These are phyloP conservation scores for Rutidosis leptorrhynchoides DNA, from an alignment of 129 eudicot genomes.

Conservation along the genomic window DNA sequence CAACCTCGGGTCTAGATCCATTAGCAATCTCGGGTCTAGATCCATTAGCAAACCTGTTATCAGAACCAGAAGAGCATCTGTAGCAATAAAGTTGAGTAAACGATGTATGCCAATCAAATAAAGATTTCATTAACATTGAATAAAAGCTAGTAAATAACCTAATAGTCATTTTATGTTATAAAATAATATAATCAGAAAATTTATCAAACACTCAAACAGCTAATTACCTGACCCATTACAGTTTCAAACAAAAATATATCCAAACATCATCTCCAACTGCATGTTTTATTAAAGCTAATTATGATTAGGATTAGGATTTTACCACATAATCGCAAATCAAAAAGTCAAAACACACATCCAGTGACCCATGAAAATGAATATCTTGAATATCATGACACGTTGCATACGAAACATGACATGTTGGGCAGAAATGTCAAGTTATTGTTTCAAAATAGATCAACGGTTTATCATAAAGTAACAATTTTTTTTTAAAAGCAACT, in stretches of 20 bases:
- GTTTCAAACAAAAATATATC: not conserved
- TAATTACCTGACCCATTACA: not conserved
- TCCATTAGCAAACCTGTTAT: conserved; percentile 34
- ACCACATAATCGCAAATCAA: not conserved
- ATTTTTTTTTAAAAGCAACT: not conserved
- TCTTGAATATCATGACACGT: not conserved
- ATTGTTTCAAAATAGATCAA: not conserved
- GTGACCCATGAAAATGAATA: not conserved
- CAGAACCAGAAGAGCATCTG: conserved; percentile 45
- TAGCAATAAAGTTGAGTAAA: conserved; percentile 17
- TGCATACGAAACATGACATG: not conserved
- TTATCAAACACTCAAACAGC: not conserved
- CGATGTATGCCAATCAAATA: conserved; percentile 5
- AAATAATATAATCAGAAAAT: not conserved
- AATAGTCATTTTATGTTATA: not conserved
- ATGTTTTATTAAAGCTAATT: not conserved
- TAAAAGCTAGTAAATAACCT: not conserved
- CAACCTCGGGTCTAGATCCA: conserved; percentile 17
- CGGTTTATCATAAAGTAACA: too few species aligned
- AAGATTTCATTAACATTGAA: conserved; percentile 12
- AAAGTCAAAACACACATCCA: not conserved
- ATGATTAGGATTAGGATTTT: not conserved
- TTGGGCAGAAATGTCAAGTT: not conserved
- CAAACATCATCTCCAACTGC: not conserved
- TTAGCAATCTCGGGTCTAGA: conserved; percentile 22